Conservation (phyloP, 2,329 filamentous ascomycete species). For the Aspergillus nomiae region DNA sequence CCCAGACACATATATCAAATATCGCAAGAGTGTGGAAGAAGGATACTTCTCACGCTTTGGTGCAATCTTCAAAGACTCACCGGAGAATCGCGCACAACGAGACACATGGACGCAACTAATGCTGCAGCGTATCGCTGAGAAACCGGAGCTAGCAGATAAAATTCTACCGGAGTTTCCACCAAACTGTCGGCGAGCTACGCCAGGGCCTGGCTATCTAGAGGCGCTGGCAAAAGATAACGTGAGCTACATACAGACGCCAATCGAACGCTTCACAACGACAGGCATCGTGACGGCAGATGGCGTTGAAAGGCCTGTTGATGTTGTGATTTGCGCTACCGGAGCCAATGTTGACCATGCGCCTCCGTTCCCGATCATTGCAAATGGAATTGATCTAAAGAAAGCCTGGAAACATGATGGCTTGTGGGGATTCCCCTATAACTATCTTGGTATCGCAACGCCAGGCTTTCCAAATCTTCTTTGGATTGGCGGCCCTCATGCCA, state of each 20-base stretch:
- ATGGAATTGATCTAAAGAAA: constrained; percentile 55
- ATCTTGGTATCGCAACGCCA: constrained; percentile 64
- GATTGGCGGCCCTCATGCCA: constrained; percentile 62
- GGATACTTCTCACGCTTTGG: constrained; percentile 64
- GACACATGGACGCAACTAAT: constrained; percentile 57
- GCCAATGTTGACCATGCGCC: constrained; percentile 63
- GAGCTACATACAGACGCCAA: constrained; percentile 60
- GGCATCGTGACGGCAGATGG: constrained; percentile 65
- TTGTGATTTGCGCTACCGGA: constrained; percentile 69
- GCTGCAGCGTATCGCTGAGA: constrained; percentile 54
- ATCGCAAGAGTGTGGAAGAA: constrained; percentile 59
- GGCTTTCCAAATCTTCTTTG: constrained; percentile 70
- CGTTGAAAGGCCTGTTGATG: constrained; percentile 59
- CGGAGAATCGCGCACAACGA: constrained; percentile 52
- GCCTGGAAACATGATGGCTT: constrained; percentile 60
- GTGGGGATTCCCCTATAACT: constrained; percentile 67
- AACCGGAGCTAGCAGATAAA: constrained; percentile 58
- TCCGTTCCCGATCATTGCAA: constrained; percentile 61
- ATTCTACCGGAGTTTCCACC: constrained; percentile 66
- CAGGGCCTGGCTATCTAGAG: constrained; percentile 69
- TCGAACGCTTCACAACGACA: constrained; percentile 59
- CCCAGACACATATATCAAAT: constrained; percentile 61
- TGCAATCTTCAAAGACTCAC: constrained; percentile 56
- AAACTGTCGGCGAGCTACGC: constrained; percentile 66
- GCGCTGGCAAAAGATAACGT: constrained; percentile 64